Evolutionary conservation across 306 rosid genomes (phyloP).

Genomic region (Fagus crenata): DNA sequence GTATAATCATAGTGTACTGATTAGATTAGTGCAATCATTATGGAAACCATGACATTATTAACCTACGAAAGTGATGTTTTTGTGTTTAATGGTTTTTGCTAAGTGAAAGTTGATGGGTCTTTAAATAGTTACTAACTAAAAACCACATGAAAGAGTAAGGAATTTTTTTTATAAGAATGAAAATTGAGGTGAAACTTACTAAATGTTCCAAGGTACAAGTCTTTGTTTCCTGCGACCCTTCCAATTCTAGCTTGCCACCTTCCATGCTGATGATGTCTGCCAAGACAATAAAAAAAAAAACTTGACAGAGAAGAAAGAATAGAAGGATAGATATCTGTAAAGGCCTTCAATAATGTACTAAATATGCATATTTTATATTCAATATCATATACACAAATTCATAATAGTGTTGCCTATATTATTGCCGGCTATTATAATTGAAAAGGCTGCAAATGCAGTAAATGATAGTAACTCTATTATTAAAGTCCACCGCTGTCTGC

Average conservation of each 20-base stretch:
- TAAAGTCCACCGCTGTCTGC: constrained; percentile 45
- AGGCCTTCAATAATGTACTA: neutral
- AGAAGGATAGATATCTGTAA: neutral
- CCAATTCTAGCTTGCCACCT: constrained; percentile 99
- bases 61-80: neutral
- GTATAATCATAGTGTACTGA: neutral
- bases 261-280: constrained; percentile 99
- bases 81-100: neutral
- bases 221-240: constrained; percentile 97
- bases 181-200: constrained; percentile 53
- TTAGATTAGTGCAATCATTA: neutral
- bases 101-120: too few species aligned
- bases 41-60: neutral
- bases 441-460: constrained; percentile 59
- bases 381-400: neutral
- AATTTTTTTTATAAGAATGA: too few species aligned
- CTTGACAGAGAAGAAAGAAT: neutral
- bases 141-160: too few species aligned
- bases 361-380: neutral
- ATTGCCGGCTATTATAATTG: constrained; percentile 40
- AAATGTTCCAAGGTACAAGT: constrained; percentile 96
- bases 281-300: constrained; percentile 20
- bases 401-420: constrained; percentile 37
- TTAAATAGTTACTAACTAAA: too few species aligned
- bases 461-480: constrained; percentile 50